Evolutionary conservation across 768 basidiomycete genomes (phyloP), one percentile per base, ranked within the genome.

Genomic region (Leccinum boreale): DNA sequence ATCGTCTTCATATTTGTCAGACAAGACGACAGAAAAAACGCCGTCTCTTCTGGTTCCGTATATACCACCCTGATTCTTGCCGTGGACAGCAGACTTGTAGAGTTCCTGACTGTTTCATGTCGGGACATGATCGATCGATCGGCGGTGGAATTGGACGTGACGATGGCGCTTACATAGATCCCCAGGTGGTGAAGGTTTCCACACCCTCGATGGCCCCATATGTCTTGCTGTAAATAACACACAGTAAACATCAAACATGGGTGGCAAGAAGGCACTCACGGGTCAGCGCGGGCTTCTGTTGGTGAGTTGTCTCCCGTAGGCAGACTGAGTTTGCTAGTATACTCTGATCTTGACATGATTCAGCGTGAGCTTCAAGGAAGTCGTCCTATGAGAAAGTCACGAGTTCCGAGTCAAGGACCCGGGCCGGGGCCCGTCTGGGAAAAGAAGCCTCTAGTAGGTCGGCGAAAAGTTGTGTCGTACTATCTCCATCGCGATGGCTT

Each of bases 171-270:
- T 28, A 68, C 71, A 60, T 67, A 0, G 0, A 49, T 0, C 39
- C 7, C 65, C 67, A 71, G 1, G 11, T 1, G 3, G 62, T 31
- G 21, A 73, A 71, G 7, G 67, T 17, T 1, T 51, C 54, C 26
- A 65, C 49, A 15, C 52, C 50, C 2, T 65, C 71, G 19, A 73
- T 70, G 35, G 55, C 33, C 17, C 70, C 71, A 17, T 67, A 68
- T 2, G 24, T 60, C 54, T 54, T 59, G 36, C 70, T 71, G 47
- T 15, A 11, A 39, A 46, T 4, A 53, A 29, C 15, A 29, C 29
- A 24, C 1, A 0, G 11, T 44, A 11, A 44, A 2, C 7, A 33
- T 8, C 14, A 47, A 53, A 58, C 9, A 21, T 33, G 23, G 15
- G 53, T 50, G 10, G 29, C 2, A 5, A 44, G 42, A 44, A 19